These are phyloP conservation scores for Metschnikowia noctiluminum DNA, from an alignment of 805 yeast species.

Conservation along the genomic window DNA sequence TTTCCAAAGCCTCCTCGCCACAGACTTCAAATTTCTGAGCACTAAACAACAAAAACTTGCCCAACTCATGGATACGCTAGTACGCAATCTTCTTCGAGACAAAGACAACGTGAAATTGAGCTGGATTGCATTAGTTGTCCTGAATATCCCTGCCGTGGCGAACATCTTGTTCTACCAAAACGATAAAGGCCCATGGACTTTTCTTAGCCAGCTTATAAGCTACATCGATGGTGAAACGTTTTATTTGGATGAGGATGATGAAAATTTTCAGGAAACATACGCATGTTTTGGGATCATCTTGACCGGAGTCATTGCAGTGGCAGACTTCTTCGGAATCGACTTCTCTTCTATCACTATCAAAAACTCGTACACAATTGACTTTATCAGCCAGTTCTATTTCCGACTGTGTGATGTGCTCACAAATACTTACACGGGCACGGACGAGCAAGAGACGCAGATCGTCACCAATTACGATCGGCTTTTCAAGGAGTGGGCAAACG, in stretches of 20 bases:
- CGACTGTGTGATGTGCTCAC: slow-evolving; percentile 32
- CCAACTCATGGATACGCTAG: slow-evolving; percentile 18
- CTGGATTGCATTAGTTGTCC: slow-evolving; percentile 20
- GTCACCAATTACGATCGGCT: slow-evolving; percentile 32
- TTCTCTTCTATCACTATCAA: slow-evolving; percentile 21
- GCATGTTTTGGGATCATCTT: slow-evolving; percentile 65
- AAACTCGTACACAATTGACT: slow-evolving; percentile 32
- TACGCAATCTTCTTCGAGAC: slow-evolving; percentile 12
- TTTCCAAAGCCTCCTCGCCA: slow-evolving; percentile 20
- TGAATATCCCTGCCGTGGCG: slow-evolving; percentile 13
- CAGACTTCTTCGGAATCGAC: slow-evolving; percentile 26
- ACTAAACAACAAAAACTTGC: slow-evolving; percentile 15
- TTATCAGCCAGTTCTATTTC: slow-evolving; percentile 31
- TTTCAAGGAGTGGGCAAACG: slow-evolving; percentile 69
- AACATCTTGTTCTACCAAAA: slow-evolving; percentile 15
- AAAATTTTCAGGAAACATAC: slow-evolving; percentile 62
- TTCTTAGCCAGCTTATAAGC: slow-evolving; percentile 22
- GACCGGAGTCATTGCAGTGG: slow-evolving; percentile 26
- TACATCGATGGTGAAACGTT: slow-evolving; percentile 18
- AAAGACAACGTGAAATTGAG: slow-evolving; percentile 25
- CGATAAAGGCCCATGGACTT: slow-evolving; percentile 16
- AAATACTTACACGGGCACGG: slow-evolving; percentile 10
- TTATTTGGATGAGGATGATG: slow-evolving; percentile 48
- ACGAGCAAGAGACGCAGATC: slow-evolving; percentile 30
- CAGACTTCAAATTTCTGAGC: slow-evolving; percentile 18